These are phyloP conservation scores for Trifolium pratense DNA, from an alignment of 306 rosid species.

Conservation along the genomic window DNA sequence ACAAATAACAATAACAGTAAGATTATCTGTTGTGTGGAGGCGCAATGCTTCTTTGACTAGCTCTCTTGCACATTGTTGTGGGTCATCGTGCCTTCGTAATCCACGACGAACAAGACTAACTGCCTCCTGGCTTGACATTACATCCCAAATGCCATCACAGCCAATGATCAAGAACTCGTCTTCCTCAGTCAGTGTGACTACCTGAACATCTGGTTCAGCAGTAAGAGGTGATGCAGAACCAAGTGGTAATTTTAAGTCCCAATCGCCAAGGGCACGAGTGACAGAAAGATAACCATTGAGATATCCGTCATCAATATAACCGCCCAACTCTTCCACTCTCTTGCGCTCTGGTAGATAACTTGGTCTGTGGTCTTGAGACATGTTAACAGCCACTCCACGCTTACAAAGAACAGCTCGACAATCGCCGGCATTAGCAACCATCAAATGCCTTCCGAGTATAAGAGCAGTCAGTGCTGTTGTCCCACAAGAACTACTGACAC, in stretches of 20 bases:
- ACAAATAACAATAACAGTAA: constrained; percentile 49
- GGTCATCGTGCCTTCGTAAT: constrained; percentile 78
- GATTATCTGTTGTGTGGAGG: constrained; percentile 56
- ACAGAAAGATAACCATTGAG: constrained; percentile 72
- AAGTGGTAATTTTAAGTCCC: constrained; percentile 68
- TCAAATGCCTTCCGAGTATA: constrained; percentile 72
- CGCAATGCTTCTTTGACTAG: constrained; percentile 79
- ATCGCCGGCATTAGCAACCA: constrained; percentile 91
- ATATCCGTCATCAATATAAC: constrained; percentile 59
- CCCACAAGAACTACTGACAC: constrained; percentile 67
- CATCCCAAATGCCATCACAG: constrained; percentile 95
- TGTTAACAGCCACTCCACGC: constrained; percentile 69
- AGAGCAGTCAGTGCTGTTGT: constrained; percentile 87
- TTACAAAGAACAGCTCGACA: constrained; percentile 88
- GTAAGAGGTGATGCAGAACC: constrained; percentile 75
- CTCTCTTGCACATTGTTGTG: constrained; percentile 71
- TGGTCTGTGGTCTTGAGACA: constrained; percentile 84
- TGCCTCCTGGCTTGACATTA: constrained; percentile 75
- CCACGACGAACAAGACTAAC: constrained; percentile 78
- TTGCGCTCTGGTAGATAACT: constrained; percentile 62
- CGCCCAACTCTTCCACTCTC: constrained; percentile 75
- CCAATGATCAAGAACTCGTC: constrained; percentile 83
- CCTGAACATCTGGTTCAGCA: constrained; percentile 80
- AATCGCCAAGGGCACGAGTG: constrained; percentile 85
- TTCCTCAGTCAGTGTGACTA: constrained; percentile 60